phyloP scores from a whole-genome alignment of 495 filamentous ascomycete species.

The Baudoinia panamericana region DNA sequence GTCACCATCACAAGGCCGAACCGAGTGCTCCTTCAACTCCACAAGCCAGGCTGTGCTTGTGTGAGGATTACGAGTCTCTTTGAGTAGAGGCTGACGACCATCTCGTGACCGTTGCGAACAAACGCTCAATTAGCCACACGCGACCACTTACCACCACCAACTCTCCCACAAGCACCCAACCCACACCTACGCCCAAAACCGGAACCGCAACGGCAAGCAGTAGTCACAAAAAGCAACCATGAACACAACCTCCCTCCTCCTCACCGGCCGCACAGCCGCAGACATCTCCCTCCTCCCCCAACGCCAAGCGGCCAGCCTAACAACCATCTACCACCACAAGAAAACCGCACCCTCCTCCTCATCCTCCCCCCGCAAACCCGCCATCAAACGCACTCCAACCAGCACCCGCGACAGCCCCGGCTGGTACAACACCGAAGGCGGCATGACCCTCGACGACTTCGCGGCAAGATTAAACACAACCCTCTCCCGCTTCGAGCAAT shows the following conservation, averaged over 20 bases:
- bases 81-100: no score
- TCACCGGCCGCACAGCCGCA: not conserved
- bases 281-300: conserved; percentile 1
- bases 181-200: no score
- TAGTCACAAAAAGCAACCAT: not conserved
- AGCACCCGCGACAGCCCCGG: not conserved
- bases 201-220: no score
- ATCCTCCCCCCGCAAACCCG: not conserved
- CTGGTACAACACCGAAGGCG: conserved; percentile 12
- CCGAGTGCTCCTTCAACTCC: no score
- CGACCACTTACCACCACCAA: no score
- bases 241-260: conserved; percentile 2
- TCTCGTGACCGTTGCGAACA: no score
- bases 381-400: not conserved
- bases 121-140: no score
- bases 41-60: no score
- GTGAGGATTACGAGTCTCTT: no score
- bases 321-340: not conserved
- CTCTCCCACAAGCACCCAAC: no score
- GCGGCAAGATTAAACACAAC: conserved; percentile 2
- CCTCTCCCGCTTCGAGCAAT: conserved; percentile 6
- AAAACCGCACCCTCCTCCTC: not conserved
- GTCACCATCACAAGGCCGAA: no score
- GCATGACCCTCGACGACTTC: conserved; percentile 17
- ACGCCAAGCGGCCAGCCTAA: not conserved